Base-by-base conservation (phyloP, 2,329 filamentous ascomycete genomes). In the Boeremia exigua region DNA sequence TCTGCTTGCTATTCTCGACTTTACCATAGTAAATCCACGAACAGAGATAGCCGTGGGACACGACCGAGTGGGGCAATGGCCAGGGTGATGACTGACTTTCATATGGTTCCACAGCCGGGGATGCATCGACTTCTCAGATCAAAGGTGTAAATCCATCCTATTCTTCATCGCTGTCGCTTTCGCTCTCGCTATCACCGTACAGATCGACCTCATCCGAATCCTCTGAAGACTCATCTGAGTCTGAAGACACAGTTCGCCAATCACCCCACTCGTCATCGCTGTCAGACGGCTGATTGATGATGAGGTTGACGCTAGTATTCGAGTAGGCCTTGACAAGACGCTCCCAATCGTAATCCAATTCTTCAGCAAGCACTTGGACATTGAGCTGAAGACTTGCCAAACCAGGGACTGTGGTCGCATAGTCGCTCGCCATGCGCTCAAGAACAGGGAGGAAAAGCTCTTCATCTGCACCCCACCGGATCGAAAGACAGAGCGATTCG, bases 121-220 rank as follows among this genome's bases (percentile, higher is more conserved):
- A n/a, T 23, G 19, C 19, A 23, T 23, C 19, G 19, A 23, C 19
- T 23, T 23, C 19, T 23, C 19, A 23, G 19, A 23, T 23, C 19
- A 23, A 23, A 23, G 19, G 19, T 5, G 19, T 23, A 23, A 23
- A 23, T 23, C 19, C 2, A 23, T 23, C 19, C 2, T 23, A 5
- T 29, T 11, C 8, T 38, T 19, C 14, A 11, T 44, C 11, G 11
- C 7, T 43, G 12, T 55, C 46, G 7, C 38, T 36, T n/a, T 40
- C 27, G 27, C 36, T 33, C 15, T 34, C 37, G 27, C 58, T 45
- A 7, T 40, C 36, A 12, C 60, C 56, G 17, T 63, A 65, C 30
- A 65, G 32, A 25, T 62, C 51, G 15, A 62, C 54, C 14, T 65
- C 62, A 40, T 62, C 58, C 3, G 64, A 67, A 3, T 61, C 58